Evolutionary conservation across 805 yeast genomes (phyloP), one percentile per base, ranked within the genome.

Genomic region (Candida tallmaniae): DNA sequence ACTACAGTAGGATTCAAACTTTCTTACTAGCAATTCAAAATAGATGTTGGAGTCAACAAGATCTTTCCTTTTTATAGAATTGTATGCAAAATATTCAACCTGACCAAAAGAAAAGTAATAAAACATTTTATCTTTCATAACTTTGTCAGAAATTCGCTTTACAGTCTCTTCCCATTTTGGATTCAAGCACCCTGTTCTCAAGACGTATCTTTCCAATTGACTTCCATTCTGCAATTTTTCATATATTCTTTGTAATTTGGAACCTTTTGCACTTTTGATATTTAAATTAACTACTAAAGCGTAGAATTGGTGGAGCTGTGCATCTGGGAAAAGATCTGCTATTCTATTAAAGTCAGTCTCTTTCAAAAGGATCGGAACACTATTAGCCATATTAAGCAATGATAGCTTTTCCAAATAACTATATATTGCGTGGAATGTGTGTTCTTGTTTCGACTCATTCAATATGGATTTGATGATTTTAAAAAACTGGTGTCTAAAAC

Each of bases 161-260:
- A 53, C 46, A 0, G 56, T 48, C 37, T 62, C 53, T 36, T 65
- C 68, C 68, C 68, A 63, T 33, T 55, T 56, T 4, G 68, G 54
- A 22, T 53, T 44, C 5, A 59, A 31, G 32, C 53, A 45, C 2
- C 72, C 72, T 2, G 71, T 62, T 29, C 68, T 43, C 6, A 52
- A 54, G 4, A 62, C 51, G 34, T 54, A 56, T 29, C 50, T 50
- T 3, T 63, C 69, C 11, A 57, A 24, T 21, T 53, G 48, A 1
- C 58, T 45, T 5, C 72, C 68, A 5, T 35, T 38, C 15, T 47
- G 34, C 14, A 65, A 49, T 6, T 45, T 38, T 15, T 42, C 36
- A 28, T 56, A 58, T 21, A 65, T 27, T 1, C 27, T 19, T 13
- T 47, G 35, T 23, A 53, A 35, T 4, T 36, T 32, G 7, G 32